Percentiles rank a stretch among this genome's conserved stretches.
Evolutionary conservation across 2,329 filamentous ascomycete genomes (phyloP).

Genomic region (Aureobasidium namibiae): DNA sequence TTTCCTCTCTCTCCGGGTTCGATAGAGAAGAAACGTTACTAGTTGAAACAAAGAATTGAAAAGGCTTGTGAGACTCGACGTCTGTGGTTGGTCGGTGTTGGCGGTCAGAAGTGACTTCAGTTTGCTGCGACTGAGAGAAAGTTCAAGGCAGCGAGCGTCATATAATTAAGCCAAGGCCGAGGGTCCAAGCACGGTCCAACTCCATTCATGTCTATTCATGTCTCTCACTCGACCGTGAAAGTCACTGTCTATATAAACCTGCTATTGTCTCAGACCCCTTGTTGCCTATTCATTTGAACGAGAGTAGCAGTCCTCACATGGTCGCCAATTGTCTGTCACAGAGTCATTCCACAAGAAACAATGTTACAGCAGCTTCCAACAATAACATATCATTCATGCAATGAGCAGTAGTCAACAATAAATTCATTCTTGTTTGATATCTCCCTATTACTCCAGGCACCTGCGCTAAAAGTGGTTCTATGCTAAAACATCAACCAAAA

Average conservation of each 20-base stretch:
- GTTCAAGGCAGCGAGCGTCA: constrained; percentile 4
- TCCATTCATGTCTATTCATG: neutral
- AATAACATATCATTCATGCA: neutral
- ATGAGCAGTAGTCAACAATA: neutral
- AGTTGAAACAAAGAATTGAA: neutral
- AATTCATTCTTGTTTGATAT: neutral
- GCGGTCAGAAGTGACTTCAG: neutral
- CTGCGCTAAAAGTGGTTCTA: constrained; percentile 5
- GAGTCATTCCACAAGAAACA: neutral
- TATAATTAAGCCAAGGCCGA: neutral
- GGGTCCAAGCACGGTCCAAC: neutral
- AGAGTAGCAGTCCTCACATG: neutral
- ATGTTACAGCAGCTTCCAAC: neutral
- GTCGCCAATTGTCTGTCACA: neutral
- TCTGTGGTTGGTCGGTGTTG: neutral
- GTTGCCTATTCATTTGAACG: neutral
- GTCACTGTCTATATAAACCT: neutral
- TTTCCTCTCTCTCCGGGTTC: neutral
- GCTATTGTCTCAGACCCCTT: neutral
- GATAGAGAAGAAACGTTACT: neutral
- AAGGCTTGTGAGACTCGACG: neutral
- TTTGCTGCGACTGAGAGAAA: constrained; percentile 2
- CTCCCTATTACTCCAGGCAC: constrained; percentile 7
- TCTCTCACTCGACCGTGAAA: neutral
- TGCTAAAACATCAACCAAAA: neutral